phyloP scores from a whole-genome alignment of 371 early-diverging fungal species.

The Ordospora colligata region DNA sequence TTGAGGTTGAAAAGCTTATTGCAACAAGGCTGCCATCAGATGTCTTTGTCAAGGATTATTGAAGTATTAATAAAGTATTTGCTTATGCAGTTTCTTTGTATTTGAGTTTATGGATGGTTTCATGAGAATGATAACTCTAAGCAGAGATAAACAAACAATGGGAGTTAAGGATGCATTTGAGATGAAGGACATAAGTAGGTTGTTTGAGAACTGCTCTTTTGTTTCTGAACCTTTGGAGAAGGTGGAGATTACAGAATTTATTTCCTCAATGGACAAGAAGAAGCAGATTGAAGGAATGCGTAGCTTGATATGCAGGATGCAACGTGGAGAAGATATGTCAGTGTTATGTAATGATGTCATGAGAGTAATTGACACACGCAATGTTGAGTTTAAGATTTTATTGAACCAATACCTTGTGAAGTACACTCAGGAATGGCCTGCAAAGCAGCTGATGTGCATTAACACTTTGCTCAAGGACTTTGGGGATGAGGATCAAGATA shows the following conservation, averaged over 20 bases:
- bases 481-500: slow-evolving; percentile 3
- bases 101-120: not conserved
- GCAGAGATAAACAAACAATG: slow-evolving; percentile 1
- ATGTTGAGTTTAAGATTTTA: slow-evolving; percentile 17
- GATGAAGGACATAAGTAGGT: not conserved
- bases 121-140: not conserved
- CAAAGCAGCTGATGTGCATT: slow-evolving; percentile 26
- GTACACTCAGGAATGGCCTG: slow-evolving; percentile 1
- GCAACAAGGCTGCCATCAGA: not conserved
- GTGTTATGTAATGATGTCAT: slow-evolving; percentile 20
- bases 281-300: slow-evolving; percentile 12
- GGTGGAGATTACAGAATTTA: not conserved
- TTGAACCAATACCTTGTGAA: slow-evolving; percentile 25
- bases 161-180: slow-evolving; percentile 8
- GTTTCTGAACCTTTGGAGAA: not conserved
- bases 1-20: not conserved
- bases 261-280: not conserved
- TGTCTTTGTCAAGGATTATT: not conserved
- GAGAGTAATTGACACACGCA: slow-evolving; percentile 29
- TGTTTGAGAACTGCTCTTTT: not conserved
- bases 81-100: not conserved
- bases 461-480: slow-evolving; percentile 48
- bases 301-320: slow-evolving; percentile 36
- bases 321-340: slow-evolving; percentile 33
- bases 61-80: not conserved